Percentiles rank a stretch among this genome's conserved stretches.
Evolutionary conservation across 169 alveolate genomes (phyloP).

Genomic region (Cryptosporidium viatorum): DNA sequence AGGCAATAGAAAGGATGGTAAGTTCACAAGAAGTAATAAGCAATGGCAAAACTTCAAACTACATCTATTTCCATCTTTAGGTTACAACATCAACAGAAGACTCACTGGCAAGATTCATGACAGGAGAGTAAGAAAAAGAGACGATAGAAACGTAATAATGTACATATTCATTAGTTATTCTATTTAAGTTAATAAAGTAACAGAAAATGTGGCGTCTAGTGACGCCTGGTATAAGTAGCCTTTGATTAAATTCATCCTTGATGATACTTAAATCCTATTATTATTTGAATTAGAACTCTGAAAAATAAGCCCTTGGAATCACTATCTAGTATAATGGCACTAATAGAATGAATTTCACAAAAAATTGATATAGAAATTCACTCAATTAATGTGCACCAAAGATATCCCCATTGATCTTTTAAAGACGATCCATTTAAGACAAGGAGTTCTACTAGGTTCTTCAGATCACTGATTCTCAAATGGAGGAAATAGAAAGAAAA

Average conservation of each 20-base stretch:
- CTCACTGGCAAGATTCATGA: conserved; percentile 49
- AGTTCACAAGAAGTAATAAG: neutral
- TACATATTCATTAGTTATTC: neutral
- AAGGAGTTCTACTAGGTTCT: neutral
- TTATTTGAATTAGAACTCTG: conserved; percentile 1
- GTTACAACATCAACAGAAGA: conserved; percentile 42
- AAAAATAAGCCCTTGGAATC: conserved; percentile 47
- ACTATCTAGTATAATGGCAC: conserved; percentile 46
- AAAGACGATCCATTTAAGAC: neutral
- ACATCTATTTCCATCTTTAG: neutral
- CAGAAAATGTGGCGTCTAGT: conserved; percentile 73
- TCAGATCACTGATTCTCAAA: neutral
- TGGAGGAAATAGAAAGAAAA: neutral
- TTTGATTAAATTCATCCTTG: conserved; percentile 3
- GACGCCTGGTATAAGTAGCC: conserved; percentile 71
- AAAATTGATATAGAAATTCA: neutral
- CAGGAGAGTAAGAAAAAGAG: conserved; percentile 34
- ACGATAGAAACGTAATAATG: neutral
- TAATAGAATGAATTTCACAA: neutral
- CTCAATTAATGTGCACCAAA: neutral
- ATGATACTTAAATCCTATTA: conserved; percentile 40
- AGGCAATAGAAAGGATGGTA: conserved; percentile 31
- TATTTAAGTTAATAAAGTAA: neutral
- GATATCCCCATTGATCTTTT: neutral
- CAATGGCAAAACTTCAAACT: neutral